Conservation (phyloP, 1,139 yeast species). For the Nadsonia commutata region DNA sequence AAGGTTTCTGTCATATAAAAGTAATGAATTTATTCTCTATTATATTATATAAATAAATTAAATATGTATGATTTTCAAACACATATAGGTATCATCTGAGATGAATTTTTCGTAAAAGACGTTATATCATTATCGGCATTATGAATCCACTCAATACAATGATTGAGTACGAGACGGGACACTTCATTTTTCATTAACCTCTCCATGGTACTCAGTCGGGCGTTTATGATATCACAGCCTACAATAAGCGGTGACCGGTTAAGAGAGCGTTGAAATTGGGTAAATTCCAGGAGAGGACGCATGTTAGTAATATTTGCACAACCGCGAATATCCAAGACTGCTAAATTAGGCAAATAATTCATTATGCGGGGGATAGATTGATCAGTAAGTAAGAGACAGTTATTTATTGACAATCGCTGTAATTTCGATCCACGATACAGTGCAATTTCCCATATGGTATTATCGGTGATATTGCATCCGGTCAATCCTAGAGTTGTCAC, state of each 20-base stretch:
- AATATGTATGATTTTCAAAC: too few relatives aligned
- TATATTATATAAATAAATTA: too few relatives aligned
- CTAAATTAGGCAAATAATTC: slow-evolving; percentile 41
- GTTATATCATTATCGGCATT: slow-evolving; percentile 15
- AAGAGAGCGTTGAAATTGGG: slow-evolving; percentile 42
- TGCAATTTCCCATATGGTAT: slow-evolving; percentile 70
- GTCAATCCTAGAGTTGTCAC: slow-evolving; percentile 74
- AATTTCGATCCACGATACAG: slow-evolving; percentile 38
- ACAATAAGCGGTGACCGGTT: slow-evolving; percentile 50
- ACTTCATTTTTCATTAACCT: slow-evolving; percentile 40
- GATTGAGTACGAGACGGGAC: slow-evolving; percentile 25
- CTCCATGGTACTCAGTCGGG: slow-evolving; percentile 47
- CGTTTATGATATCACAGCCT: slow-evolving; percentile 56
- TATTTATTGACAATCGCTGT: slow-evolving; percentile 62
- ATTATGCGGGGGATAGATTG: slow-evolving; percentile 51
- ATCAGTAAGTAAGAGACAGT: slow-evolving; percentile 54
- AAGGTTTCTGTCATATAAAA: too few relatives aligned
- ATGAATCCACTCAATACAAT: slow-evolving; percentile 23
- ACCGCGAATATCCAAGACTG: slow-evolving; percentile 67
- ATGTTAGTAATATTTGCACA: slow-evolving; percentile 43
- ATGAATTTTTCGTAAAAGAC: too few relatives aligned
- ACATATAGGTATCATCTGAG: too few relatives aligned
- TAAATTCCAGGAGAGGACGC: slow-evolving; percentile 53
- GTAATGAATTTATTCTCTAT: too few relatives aligned
- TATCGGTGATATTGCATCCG: slow-evolving; percentile 70